Evolutionary conservation across 1,284 basidiomycete species (phyloP).

Genomic region (Xerocomus nothofagi): DNA sequence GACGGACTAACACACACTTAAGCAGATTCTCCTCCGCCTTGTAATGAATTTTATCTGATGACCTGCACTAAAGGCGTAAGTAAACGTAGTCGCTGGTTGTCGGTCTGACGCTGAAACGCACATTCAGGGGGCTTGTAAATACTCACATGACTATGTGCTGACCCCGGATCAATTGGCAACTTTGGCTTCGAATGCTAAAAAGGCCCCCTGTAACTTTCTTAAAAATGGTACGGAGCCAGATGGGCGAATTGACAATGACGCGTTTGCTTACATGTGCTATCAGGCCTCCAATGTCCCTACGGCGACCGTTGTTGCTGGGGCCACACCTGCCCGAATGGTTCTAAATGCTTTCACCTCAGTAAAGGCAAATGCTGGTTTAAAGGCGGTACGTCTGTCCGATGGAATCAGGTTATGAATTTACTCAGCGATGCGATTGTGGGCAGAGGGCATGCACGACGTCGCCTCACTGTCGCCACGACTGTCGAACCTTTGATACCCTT

Average conservation of each 20-base stretch:
- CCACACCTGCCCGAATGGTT: constrained; percentile 77
- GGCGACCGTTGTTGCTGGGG: constrained; percentile 77
- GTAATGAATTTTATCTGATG: constrained; percentile 80
- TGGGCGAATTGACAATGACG: not conserved
- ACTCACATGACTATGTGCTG: constrained; percentile 74
- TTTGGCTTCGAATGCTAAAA: constrained; percentile 71
- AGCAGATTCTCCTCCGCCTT: constrained; percentile 60
- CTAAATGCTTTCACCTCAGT: constrained; percentile 61
- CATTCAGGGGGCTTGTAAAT: constrained; percentile 66
- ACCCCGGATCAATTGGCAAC: constrained; percentile 65
- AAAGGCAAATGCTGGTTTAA: constrained; percentile 83
- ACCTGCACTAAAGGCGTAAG: constrained; percentile 74
- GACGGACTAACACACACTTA: constrained; percentile 14
- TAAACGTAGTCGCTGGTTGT: constrained; percentile 4
- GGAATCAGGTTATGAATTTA: not conserved
- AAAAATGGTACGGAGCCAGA: constrained; percentile 56
- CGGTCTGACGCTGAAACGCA: constrained; percentile 12
- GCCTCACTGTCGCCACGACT: constrained; percentile 19
- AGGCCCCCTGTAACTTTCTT: constrained; percentile 76
- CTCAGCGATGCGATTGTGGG: constrained; percentile 6
- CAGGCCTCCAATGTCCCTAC: constrained; percentile 69
- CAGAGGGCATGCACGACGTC: constrained; percentile 35
- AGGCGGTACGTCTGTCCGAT: constrained; percentile 51
- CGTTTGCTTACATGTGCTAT: not conserved
- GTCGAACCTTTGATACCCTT: constrained; percentile 24